Conservation (phyloP, 345 rosid genomes). For the Lenwebbia sp. region DNA sequence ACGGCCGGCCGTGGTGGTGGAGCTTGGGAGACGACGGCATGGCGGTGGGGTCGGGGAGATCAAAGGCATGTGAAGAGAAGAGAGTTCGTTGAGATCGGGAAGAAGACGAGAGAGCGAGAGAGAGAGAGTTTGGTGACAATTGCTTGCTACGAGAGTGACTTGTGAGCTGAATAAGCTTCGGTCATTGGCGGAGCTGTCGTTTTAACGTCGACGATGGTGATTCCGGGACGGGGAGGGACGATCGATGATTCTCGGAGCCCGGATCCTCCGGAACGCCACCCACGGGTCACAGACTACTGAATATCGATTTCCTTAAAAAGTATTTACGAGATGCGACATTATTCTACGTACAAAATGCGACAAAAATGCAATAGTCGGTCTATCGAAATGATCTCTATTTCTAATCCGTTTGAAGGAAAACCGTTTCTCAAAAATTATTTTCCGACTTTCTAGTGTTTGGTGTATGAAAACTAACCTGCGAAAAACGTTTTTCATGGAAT, state of each 20-base stretch:
- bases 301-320: too few species aligned
- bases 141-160: neutral
- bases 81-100: neutral
- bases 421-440: too few species aligned
- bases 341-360: too few species aligned
- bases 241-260: neutral
- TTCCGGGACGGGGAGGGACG: neutral
- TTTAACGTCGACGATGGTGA: neutral
- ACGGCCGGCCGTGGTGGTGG: slow-evolving; percentile 28
- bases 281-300: too few species aligned
- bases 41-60: neutral
- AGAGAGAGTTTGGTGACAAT: neutral
- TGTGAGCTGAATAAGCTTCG: neutral
- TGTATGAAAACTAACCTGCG: too few species aligned
- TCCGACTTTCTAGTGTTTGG: too few species aligned
- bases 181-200: neutral
- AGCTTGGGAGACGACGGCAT: slow-evolving; percentile 73
- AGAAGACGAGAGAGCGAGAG: neutral
- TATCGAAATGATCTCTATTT: too few species aligned
- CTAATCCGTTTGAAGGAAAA: too few species aligned
- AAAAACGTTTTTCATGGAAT: too few species aligned
- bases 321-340: too few species aligned
- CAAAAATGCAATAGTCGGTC: too few species aligned
- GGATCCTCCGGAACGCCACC: too few species aligned
- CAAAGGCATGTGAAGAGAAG: neutral